Evolutionary conservation across 2,329 filamentous ascomycete genomes (phyloP), one percentile per base, ranked within the genome.

Genomic region (Fusarium duplospermum): DNA sequence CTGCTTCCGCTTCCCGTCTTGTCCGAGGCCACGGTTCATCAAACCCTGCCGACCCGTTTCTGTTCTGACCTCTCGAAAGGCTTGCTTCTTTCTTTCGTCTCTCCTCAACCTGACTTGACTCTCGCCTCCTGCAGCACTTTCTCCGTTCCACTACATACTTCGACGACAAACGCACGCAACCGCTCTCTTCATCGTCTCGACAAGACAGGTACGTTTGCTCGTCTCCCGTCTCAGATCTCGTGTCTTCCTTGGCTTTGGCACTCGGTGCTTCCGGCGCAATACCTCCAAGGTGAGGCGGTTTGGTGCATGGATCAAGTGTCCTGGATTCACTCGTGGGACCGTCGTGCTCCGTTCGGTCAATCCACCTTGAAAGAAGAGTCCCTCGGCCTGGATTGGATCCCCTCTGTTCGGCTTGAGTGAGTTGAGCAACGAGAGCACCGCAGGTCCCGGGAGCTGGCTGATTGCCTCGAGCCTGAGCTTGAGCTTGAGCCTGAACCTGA

Each of bases 281-380:
- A 64, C 70, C 73, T 72, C 74, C 73, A 71, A 70, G 73, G 77
- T 77, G 77, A 80, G 74, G 77, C 74, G 74, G 76, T 74, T 77
- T 73, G 67, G 66, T 74, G 78, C 78, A 79, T 79, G 78, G 78
- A 77, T 76, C 78, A 78, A 80, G 78, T 76, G 78, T 75, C 67
- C 73, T 72, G 64, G 72, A 73, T 66, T 72, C 74, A 68, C 67
- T 62, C 67, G 67, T 74, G 68, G 65, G 67, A 75, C 69, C 69
- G 71, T 74, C 72, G 71, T 74, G 71, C 33, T 72, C 29, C 47
- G 24, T 22, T 52, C 64, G 61, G 56, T 60, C 31, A 67, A 66
- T 50, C 45, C 22, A 50, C 69, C 67, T 50, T 67, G 61, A 56
- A 20, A 38, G 58, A 50, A 54, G 64, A 72, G 72, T 45, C 40